Evolutionary conservation across 805 yeast species (phyloP).

Genomic region (Hanseniaspora hatyaiensis): DNA sequence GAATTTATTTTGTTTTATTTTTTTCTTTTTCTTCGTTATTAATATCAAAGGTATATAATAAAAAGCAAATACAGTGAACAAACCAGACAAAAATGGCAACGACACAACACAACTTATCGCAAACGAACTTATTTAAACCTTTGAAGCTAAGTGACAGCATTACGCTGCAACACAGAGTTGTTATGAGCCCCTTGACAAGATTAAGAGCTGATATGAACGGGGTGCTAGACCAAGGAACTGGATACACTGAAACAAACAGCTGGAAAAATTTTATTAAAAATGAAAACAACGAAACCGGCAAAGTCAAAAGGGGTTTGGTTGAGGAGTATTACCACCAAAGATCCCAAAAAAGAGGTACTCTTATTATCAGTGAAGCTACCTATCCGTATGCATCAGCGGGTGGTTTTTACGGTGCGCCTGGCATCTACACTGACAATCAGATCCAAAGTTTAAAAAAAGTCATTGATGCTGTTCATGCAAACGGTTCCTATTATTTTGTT

Average conservation of each 20-base stretch:
- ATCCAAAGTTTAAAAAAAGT: conserved; percentile 40
- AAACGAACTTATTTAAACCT: conserved; percentile 35
- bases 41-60: not conserved
- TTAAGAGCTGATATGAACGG: conserved; percentile 30
- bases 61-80: not conserved
- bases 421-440: conserved; percentile 40
- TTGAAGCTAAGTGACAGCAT: conserved; percentile 33
- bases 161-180: conserved; percentile 31
- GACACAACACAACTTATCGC: no score
- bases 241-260: not conserved
- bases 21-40: no score
- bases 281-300: conserved; percentile 29
- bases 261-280: not conserved
- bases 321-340: conserved; percentile 45
- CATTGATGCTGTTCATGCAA: conserved; percentile 39
- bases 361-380: conserved; percentile 52
- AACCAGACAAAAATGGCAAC: no score
- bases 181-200: conserved; percentile 38
- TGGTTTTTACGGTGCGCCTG: conserved; percentile 36
- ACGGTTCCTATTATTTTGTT: conserved; percentile 35
- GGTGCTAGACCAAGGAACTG: conserved; percentile 21
- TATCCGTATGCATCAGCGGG: conserved; percentile 35
- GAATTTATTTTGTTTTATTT: no score
- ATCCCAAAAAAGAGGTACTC: conserved; percentile 40
- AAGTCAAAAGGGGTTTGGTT: conserved; percentile 24